Evolutionary conservation across 1,284 basidiomycete genomes (phyloP), one percentile per base, ranked within the genome.

Genomic region (Coniophora puteana): DNA sequence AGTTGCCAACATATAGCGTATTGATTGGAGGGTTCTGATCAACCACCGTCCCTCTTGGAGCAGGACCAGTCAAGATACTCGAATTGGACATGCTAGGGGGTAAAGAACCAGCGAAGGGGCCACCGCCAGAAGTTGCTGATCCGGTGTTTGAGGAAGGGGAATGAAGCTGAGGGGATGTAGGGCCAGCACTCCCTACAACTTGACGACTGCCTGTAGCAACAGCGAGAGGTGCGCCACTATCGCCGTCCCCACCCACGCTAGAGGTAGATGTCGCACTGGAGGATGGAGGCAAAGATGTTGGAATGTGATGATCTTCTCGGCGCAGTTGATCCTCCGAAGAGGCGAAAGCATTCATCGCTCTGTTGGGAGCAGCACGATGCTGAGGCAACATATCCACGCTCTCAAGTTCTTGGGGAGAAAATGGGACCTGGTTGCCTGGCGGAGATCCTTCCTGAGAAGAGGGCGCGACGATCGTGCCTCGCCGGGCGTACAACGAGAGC

Each of bases 1-100:
- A 66, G 56, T 95, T 95, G 34, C 93, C 93, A 8, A 97, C 92
- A 57, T 96, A 97, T 12, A 97, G 73, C 3, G 93, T 96, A 58
- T 94, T 95, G 65, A 93, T 93, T 5, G 91, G 89, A 54, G 89
- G 89, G 61, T 93, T 93, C 66, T 93, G 88, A 65, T 95, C 92
- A 28, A 91, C 47, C 14, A 64, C 80, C 5, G 80, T 77, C 49
- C 82, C 88, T 43, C 73, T 68, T 7, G 69, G 61, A 5, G 65
- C 66, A 10, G 47, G 44, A 8, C 45, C 48, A 4, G 57, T 51
- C 1, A 27, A 16, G 8, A 30, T 25, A 34, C 52, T 62, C 6
- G 43, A 45, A 21, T 48, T 31, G 14, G 57, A 56, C 1, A 46
- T 44, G 34, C 58, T 59, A 5, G 62, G 64, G 36, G 61, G 57